Conservation (phyloP, 768 basidiomycete genomes). For the Pilatotrama ljubarskyi region DNA sequence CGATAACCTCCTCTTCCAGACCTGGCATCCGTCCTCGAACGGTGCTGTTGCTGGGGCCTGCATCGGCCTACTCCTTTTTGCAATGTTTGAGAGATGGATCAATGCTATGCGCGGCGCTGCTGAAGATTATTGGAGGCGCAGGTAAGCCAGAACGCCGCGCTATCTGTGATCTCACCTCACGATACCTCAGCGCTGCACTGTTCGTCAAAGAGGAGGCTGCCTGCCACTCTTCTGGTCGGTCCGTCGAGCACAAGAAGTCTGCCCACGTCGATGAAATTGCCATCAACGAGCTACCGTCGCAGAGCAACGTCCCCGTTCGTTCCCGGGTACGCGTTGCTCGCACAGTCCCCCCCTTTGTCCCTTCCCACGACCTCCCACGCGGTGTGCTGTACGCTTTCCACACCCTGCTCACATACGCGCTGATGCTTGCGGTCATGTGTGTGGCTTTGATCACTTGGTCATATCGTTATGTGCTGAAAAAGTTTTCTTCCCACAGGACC, state of each 20-base stretch:
- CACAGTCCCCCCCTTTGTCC: constrained; percentile 61
- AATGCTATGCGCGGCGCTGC: constrained; percentile 53
- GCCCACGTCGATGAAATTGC: constrained; percentile 18
- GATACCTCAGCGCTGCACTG: background rate
- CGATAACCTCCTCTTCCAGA: constrained; percentile 65
- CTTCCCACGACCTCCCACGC: constrained; percentile 67
- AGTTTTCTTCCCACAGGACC: constrained; percentile 54
- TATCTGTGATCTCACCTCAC: background rate
- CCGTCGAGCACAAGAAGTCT: background rate
- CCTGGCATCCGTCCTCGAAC: constrained; percentile 64
- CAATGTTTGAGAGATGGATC: constrained; percentile 71
- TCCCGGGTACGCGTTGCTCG: constrained; percentile 29
- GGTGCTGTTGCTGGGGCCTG: constrained; percentile 78
- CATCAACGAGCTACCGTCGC: constrained; percentile 1
- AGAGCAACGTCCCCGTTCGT: background rate
- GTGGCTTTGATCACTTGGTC: constrained; percentile 25
- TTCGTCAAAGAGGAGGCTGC: background rate
- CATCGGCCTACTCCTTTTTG: constrained; percentile 66
- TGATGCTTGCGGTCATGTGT: constrained; percentile 86
- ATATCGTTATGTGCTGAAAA: constrained; percentile 14
- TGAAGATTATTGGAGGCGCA: constrained; percentile 58
- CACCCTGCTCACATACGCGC: constrained; percentile 58
- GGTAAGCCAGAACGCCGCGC: constrained; percentile 38
- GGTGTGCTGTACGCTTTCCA: constrained; percentile 67
- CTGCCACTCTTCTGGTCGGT: background rate